Evolutionary conservation across 345 rosid species (phyloP).

Genomic region (Viola odorata): DNA sequence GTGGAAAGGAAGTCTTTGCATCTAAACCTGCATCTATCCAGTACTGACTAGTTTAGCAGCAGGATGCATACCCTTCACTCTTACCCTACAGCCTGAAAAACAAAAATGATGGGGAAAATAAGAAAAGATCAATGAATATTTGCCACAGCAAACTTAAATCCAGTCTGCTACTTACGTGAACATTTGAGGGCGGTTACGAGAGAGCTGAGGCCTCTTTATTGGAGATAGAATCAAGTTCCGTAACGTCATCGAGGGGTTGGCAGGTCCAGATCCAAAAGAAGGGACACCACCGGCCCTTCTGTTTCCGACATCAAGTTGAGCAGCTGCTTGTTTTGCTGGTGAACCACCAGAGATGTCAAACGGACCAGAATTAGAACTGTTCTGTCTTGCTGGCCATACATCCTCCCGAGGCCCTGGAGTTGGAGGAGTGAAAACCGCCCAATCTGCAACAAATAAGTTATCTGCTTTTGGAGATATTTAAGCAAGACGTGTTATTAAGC

Average conservation of each 20-base stretch:
- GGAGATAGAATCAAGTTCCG: slow-evolving; percentile 92
- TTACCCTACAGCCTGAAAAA: too few relatives aligned
- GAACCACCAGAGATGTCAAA: slow-evolving; percentile 61
- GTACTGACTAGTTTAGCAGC: too few relatives aligned
- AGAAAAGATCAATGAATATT: too few relatives aligned
- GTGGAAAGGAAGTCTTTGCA: too few relatives aligned
- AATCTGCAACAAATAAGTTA: slow-evolving; percentile 86
- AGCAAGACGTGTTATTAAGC: slow-evolving; percentile 15
- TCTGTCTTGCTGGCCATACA: slow-evolving; percentile 84
- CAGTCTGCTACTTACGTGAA: slow-evolving; percentile 52
- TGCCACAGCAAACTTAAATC: too few relatives aligned
- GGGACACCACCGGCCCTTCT: slow-evolving; percentile 45
- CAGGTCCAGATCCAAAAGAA: slow-evolving; percentile 42
- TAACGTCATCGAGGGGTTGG: slow-evolving; percentile 65
- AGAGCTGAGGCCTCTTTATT: slow-evolving; percentile 85
- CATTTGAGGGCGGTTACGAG: slow-evolving; percentile 60
- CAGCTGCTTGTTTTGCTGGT: slow-evolving; percentile 46
- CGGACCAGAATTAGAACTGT: slow-evolving; percentile 63
- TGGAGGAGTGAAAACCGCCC: slow-evolving; percentile 71
- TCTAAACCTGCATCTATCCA: too few relatives aligned
- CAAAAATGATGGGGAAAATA: too few relatives aligned
- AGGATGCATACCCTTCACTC: too few relatives aligned
- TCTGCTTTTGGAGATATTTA: slow-evolving; percentile 48
- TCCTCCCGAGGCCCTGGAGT: slow-evolving; percentile 96
- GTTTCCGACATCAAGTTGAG: slow-evolving; percentile 53